Evolutionary conservation across 2,329 filamentous ascomycete species (phyloP), one percentile per base, ranked within the genome.

Genomic region (Talaromyces islandicus): DNA sequence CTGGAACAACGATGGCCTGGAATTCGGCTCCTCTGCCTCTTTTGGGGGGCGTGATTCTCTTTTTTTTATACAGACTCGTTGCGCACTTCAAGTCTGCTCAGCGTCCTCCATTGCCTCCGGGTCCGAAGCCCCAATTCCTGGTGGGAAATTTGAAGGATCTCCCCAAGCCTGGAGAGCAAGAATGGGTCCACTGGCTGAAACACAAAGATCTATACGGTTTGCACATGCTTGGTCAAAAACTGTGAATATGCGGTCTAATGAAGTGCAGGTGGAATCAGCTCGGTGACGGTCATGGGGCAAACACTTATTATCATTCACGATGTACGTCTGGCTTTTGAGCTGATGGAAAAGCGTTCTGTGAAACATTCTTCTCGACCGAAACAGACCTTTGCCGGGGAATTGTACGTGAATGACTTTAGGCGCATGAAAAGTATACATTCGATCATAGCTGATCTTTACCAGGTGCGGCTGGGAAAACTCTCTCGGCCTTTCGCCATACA

Each of bases 111-210:
- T 46, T 61, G 0, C 82, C 81, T 1, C 82, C 82, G 1, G 83
- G 83, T 0, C 83, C 82, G 0, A 80, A 72, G 41, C 74, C 74
- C 0, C 66, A 79, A 7, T 80, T 80, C 0, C 14, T 84, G 0
- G 30, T 84, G 4, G 82, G 82, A 4, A 84, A 84, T 64, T 63
- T 83, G 17, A 62, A 64, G 1, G 80, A 84, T 62, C 68, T 84
- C 11, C 81, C 81, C 0, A 67, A 72, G 0, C 59, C 69, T 9
- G 73, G 71, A 0, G 63, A 63, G 43, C 72, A 70, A 9, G 78
- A 80, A 56, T 77, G 70, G 66, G 62, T 73, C 21, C 77, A 80
- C 57, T 80, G 77, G 77, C 58, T 75, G 1, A 69, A 79, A 51
- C 73, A 78, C 61, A 80, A 78, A 64, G 71, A 77, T 12, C 57